phyloP scores from a whole-genome alignment of 345 rosid species.

The Eutrema heterophyllum region DNA sequence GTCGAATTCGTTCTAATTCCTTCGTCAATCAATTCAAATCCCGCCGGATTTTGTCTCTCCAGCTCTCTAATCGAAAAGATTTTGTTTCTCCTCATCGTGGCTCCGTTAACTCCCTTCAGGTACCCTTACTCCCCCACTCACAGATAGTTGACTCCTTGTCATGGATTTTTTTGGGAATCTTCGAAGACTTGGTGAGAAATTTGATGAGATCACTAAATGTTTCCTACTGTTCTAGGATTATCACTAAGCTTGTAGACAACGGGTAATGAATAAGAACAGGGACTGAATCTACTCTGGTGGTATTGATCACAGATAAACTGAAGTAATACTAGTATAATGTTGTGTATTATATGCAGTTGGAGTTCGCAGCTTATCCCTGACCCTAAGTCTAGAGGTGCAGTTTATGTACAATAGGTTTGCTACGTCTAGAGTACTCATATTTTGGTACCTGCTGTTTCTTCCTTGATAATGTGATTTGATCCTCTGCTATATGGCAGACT shows the following conservation, averaged over 20 bases:
- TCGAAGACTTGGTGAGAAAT: not conserved
- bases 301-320: too few relatives aligned
- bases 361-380: not conserved
- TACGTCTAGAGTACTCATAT: not conserved
- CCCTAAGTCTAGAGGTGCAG: not conserved
- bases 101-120: conserved; percentile 90
- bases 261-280: not conserved
- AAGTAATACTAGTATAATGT: too few relatives aligned
- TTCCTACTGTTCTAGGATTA: not conserved
- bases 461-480: not conserved
- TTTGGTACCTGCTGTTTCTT: not conserved
- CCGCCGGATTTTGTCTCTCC: conserved; percentile 48
- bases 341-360: too few relatives aligned
- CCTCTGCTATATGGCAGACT: not conserved
- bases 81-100: conserved; percentile 80
- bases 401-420: not conserved
- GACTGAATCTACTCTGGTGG: not conserved
- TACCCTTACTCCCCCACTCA: conserved; percentile 4
- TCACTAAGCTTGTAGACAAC: not conserved
- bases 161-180: not conserved
- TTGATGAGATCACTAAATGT: not conserved
- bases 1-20: conserved; percentile 55
- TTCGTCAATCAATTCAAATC: conserved; percentile 62
- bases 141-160: not conserved
- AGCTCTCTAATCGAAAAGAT: conserved; percentile 76